phyloP scores from a whole-genome alignment of 2,329 filamentous ascomycete species.

The Claviceps africana region DNA sequence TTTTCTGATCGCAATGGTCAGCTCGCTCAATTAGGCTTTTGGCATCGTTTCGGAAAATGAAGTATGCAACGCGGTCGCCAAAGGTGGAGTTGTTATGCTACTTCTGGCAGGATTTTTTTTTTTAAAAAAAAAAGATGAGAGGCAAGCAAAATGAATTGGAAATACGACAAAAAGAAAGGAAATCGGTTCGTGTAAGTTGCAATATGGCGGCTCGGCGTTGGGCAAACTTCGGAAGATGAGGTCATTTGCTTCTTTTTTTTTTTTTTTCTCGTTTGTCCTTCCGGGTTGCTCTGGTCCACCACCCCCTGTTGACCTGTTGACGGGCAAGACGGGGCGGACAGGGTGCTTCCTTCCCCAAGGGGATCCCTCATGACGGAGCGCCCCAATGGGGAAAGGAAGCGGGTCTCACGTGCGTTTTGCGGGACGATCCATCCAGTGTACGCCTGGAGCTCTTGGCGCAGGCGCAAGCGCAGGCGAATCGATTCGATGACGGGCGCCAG shows the following conservation, averaged over 20 bases:
- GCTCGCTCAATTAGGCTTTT: not conserved
- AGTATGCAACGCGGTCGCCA: not conserved
- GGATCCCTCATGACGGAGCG: not conserved
- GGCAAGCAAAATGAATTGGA: too few species aligned
- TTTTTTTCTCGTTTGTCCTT: not conserved
- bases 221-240: not conserved
- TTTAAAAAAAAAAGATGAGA: too few species aligned
- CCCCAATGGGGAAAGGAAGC: not conserved
- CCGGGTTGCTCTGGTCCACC: not conserved
- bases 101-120: not conserved
- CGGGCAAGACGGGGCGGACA: conserved; percentile 1
- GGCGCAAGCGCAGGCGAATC: not conserved
- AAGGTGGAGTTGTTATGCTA: too few species aligned
- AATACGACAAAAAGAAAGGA: not conserved
- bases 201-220: not conserved
- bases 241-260: not conserved
- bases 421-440: conserved; percentile 1
- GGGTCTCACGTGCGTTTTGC: conserved; percentile 6
- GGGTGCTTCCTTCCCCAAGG: conserved; percentile 1
- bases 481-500: too few species aligned
- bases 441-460: not conserved
- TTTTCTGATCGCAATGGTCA: not conserved
- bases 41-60: not conserved
- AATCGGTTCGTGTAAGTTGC: not conserved
- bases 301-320: not conserved